Base-by-base conservation (phyloP, 768 basidiomycete genomes). In the Suillus americanus region DNA sequence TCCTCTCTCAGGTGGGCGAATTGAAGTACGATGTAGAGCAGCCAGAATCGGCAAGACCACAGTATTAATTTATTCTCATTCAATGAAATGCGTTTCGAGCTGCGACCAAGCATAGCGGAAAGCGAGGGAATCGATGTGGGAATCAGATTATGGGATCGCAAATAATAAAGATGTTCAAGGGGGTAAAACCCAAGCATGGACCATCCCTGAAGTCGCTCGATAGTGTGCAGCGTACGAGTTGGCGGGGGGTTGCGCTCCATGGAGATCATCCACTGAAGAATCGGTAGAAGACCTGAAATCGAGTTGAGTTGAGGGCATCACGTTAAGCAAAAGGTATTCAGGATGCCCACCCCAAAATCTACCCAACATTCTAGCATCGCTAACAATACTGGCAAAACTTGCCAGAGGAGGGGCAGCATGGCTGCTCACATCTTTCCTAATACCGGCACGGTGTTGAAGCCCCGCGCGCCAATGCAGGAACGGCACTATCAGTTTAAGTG, bases 1-100 rank as follows among this genome's bases (percentile, higher is more conserved):
- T 93, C 90, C 72, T 92, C 89, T 37, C 81, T 77, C 62, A 92
- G 79, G 70, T 92, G 91, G 5, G 82, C 84, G 66, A 94, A 87
- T 63, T 92, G 93, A 55, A 96, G 85, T 37, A 89, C 67, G 48
- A 93, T 82, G 70, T 95, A 95, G 28, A 85, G 74, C 2, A 88
- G 89, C 94, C 93, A 96, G 73, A 88, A 90, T 25, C 94, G 87
- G 62, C 83, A 85, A 16, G 92, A 93, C 90, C 89, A 92, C 61
- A 89, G 68, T 3, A 83, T 80, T 45, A 94, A 73, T 33, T 72
- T 75, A 40, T 79, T 77, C 9, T 82, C 66, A 63, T 88, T 77
- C 48, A 91, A 72, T 7, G 68, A 71, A 55, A 86, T 75, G 30
- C 72, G 75, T 66, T 81, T 82, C 37, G 77, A 77, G 59, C 78